phyloP scores from a whole-genome alignment of 1,284 basidiomycete genomes.

The Ceratobasidium sp. region DNA sequence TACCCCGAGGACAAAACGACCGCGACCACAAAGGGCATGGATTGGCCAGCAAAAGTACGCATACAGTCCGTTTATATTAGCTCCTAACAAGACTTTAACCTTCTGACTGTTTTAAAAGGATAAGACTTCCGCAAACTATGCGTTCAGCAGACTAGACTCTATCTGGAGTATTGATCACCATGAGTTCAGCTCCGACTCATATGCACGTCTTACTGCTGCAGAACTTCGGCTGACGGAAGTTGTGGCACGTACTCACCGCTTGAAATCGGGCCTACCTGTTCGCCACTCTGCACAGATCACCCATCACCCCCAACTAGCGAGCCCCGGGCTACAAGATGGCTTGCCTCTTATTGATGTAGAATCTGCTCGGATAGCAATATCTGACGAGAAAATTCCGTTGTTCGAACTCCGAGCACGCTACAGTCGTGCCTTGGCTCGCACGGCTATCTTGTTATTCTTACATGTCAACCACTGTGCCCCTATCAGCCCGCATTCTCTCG shows the following conservation, averaged over 20 bases:
- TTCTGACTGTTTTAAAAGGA: neutral
- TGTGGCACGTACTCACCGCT: neutral
- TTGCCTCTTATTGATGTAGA: neutral
- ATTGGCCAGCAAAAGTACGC: no score
- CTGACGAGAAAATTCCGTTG: neutral
- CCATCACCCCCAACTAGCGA: neutral
- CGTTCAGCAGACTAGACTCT: neutral
- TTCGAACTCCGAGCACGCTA: conserved; percentile 16
- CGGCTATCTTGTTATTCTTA: neutral
- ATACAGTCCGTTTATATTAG: no score
- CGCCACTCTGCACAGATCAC: neutral
- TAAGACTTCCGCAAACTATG: neutral
- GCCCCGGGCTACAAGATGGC: neutral
- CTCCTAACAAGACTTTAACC: no score
- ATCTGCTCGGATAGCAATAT: no score
- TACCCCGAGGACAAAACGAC: neutral
- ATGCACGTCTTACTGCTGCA: conserved; percentile 1
- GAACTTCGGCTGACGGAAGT: conserved; percentile 5
- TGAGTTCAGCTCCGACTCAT: neutral
- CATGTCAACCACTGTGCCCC: neutral
- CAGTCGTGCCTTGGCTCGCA: conserved; percentile 12
- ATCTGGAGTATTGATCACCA: conserved; percentile 12
- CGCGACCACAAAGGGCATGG: no score
- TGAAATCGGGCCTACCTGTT: neutral
- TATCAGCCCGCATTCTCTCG: neutral